A percentile compares a stretch with the other conserved stretches of the same genome.
Evolutionary conservation across 2,329 filamentous ascomycete species (phyloP).

Genomic region (Aspergillus floridensis): DNA sequence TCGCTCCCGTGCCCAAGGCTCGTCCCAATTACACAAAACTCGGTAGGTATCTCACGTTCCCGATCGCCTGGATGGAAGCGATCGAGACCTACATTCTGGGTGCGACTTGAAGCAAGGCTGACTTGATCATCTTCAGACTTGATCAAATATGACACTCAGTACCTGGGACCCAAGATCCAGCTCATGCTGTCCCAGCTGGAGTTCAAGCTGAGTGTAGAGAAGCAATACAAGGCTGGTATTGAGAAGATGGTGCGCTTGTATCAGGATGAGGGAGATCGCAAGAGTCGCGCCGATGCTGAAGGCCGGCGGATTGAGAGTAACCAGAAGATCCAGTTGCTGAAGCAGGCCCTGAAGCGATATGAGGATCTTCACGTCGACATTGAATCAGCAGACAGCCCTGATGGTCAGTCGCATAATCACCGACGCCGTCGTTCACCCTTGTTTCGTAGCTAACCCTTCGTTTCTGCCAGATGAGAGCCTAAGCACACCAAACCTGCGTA

Average conservation of each 20-base stretch:
- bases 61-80: neutral
- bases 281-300: slow-evolving; percentile 90
- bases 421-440: neutral
- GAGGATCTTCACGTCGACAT: slow-evolving; percentile 96
- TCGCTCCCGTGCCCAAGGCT: slow-evolving; percentile 66
- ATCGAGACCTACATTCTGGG: slow-evolving; percentile 14
- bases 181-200: slow-evolving; percentile 98
- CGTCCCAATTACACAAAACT: slow-evolving; percentile 94
- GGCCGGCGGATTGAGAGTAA: slow-evolving; percentile 89
- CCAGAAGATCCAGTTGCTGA: slow-evolving; percentile 93
- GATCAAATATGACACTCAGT: slow-evolving; percentile 96
- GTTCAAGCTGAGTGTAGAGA: slow-evolving; percentile 98
- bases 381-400: slow-evolving; percentile 71
- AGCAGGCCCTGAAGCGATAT: slow-evolving; percentile 93
- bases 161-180: slow-evolving; percentile 94
- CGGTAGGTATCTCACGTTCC: slow-evolving; percentile 56
- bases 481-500: slow-evolving; percentile 89
- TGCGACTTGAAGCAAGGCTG: neutral
- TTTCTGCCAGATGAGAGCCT: slow-evolving; percentile 78
- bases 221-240: slow-evolving; percentile 97
- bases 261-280: slow-evolving; percentile 93
- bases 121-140: slow-evolving; percentile 61
- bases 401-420: slow-evolving; percentile 58
- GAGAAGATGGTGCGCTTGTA: slow-evolving; percentile 99
- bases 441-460: slow-evolving; percentile 24